Evolutionary conservation across 1,139 yeast species (phyloP).

Genomic region (Candida gigantensis): DNA sequence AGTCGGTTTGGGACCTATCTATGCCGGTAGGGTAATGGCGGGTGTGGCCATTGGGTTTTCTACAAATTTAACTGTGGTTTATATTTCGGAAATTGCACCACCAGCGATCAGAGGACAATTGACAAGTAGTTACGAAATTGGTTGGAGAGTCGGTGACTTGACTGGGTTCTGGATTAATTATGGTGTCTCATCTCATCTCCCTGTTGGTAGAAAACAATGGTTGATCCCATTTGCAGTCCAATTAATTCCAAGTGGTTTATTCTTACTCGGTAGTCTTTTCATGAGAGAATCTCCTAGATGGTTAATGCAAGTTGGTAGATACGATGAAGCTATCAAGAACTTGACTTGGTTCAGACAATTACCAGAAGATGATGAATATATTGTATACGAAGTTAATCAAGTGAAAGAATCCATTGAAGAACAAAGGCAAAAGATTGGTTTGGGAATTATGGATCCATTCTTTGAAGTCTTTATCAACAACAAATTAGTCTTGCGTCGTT

Average conservation of each 20-base stretch:
- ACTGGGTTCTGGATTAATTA: slow-evolving; percentile 48
- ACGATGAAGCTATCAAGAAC: slow-evolving; percentile 37
- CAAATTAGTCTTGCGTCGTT: slow-evolving; percentile 29
- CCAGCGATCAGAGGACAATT: slow-evolving; percentile 44
- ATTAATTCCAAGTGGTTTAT: slow-evolving; percentile 43
- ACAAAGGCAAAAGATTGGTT: slow-evolving; percentile 35
- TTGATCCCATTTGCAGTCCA: slow-evolving; percentile 47
- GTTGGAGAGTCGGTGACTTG: slow-evolving; percentile 46
- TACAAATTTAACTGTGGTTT: slow-evolving; percentile 44
- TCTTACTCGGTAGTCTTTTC: slow-evolving; percentile 34
- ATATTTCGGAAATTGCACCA: slow-evolving; percentile 42
- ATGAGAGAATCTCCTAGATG: slow-evolving; percentile 46
- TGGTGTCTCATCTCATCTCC: slow-evolving; percentile 36
- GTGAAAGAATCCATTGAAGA: slow-evolving; percentile 27
- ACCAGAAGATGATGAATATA: slow-evolving; percentile 39
- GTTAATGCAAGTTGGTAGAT: slow-evolving; percentile 37
- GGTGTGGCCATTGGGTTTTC: slow-evolving; percentile 45
- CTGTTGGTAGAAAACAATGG: slow-evolving; percentile 37
- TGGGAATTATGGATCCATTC: slow-evolving; percentile 42
- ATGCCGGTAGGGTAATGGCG: slow-evolving; percentile 44
- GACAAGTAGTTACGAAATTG: slow-evolving; percentile 42
- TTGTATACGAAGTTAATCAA: slow-evolving; percentile 36
- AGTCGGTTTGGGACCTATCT: slow-evolving; percentile 40
- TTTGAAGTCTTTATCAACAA: slow-evolving; percentile 34
- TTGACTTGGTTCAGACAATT: slow-evolving; percentile 41